These are phyloP conservation scores for Silene coronaria DNA, from an alignment of 179 eudicot genomes.

Conservation along the genomic window DNA sequence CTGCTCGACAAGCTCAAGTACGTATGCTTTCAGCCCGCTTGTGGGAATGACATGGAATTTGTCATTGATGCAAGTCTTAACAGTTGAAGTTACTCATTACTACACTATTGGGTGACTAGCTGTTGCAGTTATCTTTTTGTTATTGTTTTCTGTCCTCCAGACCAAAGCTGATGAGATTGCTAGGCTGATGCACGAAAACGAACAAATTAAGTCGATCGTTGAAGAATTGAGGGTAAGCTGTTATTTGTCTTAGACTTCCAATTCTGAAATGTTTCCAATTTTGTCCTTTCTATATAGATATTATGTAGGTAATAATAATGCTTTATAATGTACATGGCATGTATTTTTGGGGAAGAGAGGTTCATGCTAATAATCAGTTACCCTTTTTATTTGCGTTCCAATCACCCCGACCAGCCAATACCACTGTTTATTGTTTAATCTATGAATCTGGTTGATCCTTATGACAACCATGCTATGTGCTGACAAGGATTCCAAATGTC, in stretches of 20 bases:
- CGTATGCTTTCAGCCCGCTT: constrained; percentile 8
- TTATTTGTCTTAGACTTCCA: neutral
- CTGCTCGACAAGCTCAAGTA: constrained; percentile 98
- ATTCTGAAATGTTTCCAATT: neutral
- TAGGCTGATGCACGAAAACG: constrained; percentile 87
- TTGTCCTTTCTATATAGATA: neutral
- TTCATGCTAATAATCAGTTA: neutral
- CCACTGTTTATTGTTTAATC: neutral
- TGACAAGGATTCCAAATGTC: neutral
- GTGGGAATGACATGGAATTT: constrained; percentile 6
- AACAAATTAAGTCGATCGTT: constrained; percentile 59
- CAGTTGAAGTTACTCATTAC: neutral
- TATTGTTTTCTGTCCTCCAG: constrained; percentile 36
- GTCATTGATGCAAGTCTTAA: neutral
- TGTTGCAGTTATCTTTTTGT: neutral
- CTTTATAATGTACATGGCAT: neutral
- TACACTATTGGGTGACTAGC: constrained; percentile 3
- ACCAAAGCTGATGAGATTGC: constrained; percentile 98
- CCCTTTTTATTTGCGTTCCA: neutral
- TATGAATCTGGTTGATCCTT: neutral
- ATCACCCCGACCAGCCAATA: constrained; percentile 2
- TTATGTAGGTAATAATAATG: neutral
- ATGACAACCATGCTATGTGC: neutral
- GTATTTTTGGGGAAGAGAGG: constrained; percentile 1
- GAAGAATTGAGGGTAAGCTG: constrained; percentile 66